Evolutionary conservation across 2,329 filamentous ascomycete genomes (phyloP).

Genomic region (Basipetospora sp.): DNA sequence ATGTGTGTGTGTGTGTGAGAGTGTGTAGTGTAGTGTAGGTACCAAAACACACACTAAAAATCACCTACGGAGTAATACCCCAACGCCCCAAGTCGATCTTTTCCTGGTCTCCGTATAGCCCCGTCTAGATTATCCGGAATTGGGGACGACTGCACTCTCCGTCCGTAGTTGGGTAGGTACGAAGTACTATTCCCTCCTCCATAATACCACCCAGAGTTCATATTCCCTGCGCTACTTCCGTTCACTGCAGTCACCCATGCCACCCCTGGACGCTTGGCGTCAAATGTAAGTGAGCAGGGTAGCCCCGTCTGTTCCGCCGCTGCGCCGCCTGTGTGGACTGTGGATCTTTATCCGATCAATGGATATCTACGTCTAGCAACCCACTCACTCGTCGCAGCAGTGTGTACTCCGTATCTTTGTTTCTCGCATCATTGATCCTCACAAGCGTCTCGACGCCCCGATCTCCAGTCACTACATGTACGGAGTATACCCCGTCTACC

Average conservation of each 20-base stretch:
- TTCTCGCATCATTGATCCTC: neutral
- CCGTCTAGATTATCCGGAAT: conserved; percentile 7
- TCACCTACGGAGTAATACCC: too few species aligned
- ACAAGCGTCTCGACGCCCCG: conserved; percentile 1
- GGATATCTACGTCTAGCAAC: neutral
- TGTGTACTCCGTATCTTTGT: too few species aligned
- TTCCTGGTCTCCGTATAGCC: conserved; percentile 6
- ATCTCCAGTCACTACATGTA: too few species aligned
- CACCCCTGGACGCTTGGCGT: conserved; percentile 6
- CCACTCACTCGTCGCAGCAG: too few species aligned
- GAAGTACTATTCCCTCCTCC: too few species aligned
- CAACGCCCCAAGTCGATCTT: too few species aligned
- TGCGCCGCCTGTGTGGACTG: conserved; percentile 6
- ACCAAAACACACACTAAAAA: too few species aligned
- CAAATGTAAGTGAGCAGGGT: conserved; percentile 6
- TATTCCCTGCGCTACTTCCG: too few species aligned
- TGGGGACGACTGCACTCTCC: neutral
- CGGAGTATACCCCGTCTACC: too few species aligned
- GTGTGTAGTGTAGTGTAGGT: too few species aligned
- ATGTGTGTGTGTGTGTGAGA: too few species aligned
- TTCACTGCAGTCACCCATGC: neutral
- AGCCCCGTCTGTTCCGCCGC: neutral
- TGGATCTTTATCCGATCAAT: conserved; percentile 10
- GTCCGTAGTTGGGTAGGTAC: neutral
- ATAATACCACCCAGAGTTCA: too few species aligned